phyloP scores from a whole-genome alignment of 306 rosid genomes.

The Canavalia gladiata region DNA sequence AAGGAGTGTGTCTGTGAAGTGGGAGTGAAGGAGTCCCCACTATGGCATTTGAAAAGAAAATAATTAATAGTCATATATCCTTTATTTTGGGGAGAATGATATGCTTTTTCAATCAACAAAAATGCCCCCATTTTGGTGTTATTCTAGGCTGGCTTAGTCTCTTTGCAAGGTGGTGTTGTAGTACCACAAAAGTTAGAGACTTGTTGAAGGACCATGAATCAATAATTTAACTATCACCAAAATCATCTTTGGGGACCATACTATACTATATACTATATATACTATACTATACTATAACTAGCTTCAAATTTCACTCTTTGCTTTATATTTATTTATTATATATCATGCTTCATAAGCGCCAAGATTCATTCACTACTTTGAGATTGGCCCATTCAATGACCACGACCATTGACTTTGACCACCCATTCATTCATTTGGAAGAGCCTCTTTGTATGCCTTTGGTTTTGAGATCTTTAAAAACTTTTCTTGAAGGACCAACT shows the following conservation, averaged over 20 bases:
- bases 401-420: slow-evolving; percentile 52
- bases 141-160: slow-evolving; percentile 48
- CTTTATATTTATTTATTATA: slow-evolving; percentile 2
- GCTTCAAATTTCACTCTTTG: slow-evolving; percentile 43
- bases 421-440: slow-evolving; percentile 44
- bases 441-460: slow-evolving; percentile 42
- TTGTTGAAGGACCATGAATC: slow-evolving; percentile 1
- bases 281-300: slow-evolving; percentile 22
- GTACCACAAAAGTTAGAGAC: slow-evolving; percentile 50
- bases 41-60: slow-evolving; percentile 41
- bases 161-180: slow-evolving; percentile 45
- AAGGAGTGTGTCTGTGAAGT: slow-evolving; percentile 53
- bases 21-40: slow-evolving; percentile 52
- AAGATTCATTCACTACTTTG: slow-evolving; percentile 46
- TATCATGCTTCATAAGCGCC: slow-evolving; percentile 27
- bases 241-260: slow-evolving; percentile 58
- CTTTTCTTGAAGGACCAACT: slow-evolving; percentile 13
- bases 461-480: slow-evolving; percentile 22
- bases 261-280: background rate
- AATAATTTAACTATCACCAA: slow-evolving; percentile 17
- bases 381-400: slow-evolving; percentile 44
- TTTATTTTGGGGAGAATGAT: slow-evolving; percentile 61
- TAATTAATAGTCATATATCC: slow-evolving; percentile 46
- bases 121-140: slow-evolving; percentile 60
- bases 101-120: slow-evolving; percentile 53